Base-by-base conservation (phyloP, 2,329 filamentous ascomycete genomes). In the Colletotrichum sp. region DNA sequence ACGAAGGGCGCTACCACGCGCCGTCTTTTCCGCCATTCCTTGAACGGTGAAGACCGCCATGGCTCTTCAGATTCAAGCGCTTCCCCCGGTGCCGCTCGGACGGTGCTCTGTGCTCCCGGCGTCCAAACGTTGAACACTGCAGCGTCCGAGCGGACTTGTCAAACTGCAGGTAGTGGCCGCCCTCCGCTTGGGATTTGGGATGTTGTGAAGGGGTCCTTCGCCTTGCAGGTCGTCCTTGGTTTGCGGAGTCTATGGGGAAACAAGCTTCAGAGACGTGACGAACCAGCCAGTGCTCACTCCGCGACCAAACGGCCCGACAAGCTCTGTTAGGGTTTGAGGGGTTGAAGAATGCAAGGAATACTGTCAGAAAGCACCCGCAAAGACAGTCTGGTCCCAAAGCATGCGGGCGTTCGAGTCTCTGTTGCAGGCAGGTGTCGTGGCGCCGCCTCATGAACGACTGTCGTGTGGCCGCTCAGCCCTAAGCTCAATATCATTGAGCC, bases 81-180 rank as follows among this genome's bases (percentile, higher is more conserved):
- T 28, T 14, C 10, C 48, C 28, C 48, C 48, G 64, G 64, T 13
- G 36, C 52, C 36, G 74, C 74, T 75, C 55, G 61, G 72, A 71
- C 32, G 55, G 57, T 28, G 60, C 72, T 9, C 39, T 24, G 72
- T 68, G 71, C 61, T 63, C 8, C 24, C 28, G 66, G 59, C 67
- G 39, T 57, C 60, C 66, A 68, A 71, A 70, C 71, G 61, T 64
- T 43, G 59, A n/a, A 74, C 43, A 48, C 61, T 70, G 60, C 65
- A 71, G 66, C 60, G 61, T 71, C 72, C 55, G 74, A 75, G 74
- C 74, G 74, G 63, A 34, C 66, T 67, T 67, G 72, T 71, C 74
- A 76, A 59, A 48, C 66, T 64, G 48, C 60, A 74, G 24, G 18
- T 55, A 55, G 39, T 48, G 52, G 26, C 48, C 59, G 48, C 65